Conservation (phyloP, 2,329 filamentous ascomycete genomes). For the Grosmannia penicillata region DNA sequence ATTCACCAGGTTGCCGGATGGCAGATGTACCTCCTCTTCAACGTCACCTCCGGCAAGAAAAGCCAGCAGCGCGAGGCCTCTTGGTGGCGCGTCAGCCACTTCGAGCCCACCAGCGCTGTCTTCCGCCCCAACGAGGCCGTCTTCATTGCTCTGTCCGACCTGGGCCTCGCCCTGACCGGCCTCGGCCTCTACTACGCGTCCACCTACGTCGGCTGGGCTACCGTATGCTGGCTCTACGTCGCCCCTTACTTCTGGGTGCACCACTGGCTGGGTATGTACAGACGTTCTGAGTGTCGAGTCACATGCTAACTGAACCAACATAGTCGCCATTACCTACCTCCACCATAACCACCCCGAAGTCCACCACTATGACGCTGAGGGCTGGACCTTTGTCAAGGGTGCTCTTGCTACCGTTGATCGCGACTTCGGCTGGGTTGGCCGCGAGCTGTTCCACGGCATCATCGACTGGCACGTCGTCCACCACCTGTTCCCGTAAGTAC, state of each 20-base stretch:
- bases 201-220: slow-evolving; percentile 66
- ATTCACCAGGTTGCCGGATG: slow-evolving; percentile 81
- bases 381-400: slow-evolving; percentile 85
- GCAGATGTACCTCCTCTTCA: slow-evolving; percentile 80
- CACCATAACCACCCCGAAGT: slow-evolving; percentile 92
- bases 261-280: slow-evolving; percentile 88
- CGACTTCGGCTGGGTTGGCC: slow-evolving; percentile 89
- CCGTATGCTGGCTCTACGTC: slow-evolving; percentile 88
- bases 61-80: slow-evolving; percentile 81
- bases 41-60: slow-evolving; percentile 87
- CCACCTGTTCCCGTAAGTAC: slow-evolving; percentile 56
- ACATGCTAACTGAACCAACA: not conserved
- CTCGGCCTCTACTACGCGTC: slow-evolving; percentile 52
- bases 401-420: slow-evolving; percentile 91
- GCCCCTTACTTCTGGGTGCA: slow-evolving; percentile 95
- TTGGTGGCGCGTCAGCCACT: slow-evolving; percentile 77
- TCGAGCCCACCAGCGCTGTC: slow-evolving; percentile 72
- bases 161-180: slow-evolving; percentile 55
- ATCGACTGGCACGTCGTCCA: slow-evolving; percentile 94
- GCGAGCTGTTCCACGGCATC: slow-evolving; percentile 79
- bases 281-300: not conserved
- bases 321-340: slow-evolving; percentile 89
- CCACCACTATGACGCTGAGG: slow-evolving; percentile 71
- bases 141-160: slow-evolving; percentile 71
- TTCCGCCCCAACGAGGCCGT: slow-evolving; percentile 87